phyloP scores from a whole-genome alignment of 345 rosid species.

The Salix dunnii region DNA sequence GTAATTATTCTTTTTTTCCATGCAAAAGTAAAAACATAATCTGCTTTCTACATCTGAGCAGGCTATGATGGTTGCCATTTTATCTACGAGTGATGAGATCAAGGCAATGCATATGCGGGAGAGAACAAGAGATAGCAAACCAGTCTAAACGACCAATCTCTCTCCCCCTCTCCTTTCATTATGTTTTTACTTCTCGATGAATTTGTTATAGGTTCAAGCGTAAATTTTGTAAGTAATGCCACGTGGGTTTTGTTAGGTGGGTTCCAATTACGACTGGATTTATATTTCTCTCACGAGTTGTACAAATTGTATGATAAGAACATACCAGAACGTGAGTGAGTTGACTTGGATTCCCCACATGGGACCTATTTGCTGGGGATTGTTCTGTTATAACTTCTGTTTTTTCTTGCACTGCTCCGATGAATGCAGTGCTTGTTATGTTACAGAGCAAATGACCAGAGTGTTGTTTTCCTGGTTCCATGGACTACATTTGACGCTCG shows the following conservation, averaged over 20 bases:
- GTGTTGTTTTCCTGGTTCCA: no score
- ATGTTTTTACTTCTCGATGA: not conserved
- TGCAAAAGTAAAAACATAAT: no score
- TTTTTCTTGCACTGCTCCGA: no score
- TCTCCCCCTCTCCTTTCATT: not conserved
- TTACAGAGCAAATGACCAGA: no score
- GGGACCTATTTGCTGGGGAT: no score
- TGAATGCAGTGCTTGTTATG: no score
- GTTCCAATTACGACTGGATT: not conserved
- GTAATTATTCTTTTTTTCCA: not conserved
- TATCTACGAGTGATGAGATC: conserved; percentile 9
- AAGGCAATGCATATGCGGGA: not conserved
- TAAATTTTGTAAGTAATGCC: conserved; percentile 15
- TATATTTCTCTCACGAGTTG: not conserved
- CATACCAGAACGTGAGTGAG: not conserved
- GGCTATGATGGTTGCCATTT: conserved; percentile 28
- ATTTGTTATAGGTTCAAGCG: not conserved
- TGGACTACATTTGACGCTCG: no score
- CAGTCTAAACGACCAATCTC: not conserved
- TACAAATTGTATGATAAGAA: not conserved
- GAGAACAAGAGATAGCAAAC: not conserved
- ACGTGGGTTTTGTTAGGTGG: not conserved
- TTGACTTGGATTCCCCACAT: no score
- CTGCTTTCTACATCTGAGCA: not conserved
- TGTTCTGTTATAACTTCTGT: no score